A percentile compares a stretch with the other conserved stretches of the same genome.
Evolutionary conservation across 129 eudicot species (phyloP).

Genomic region (carrot (Daucus carota)): DNA sequence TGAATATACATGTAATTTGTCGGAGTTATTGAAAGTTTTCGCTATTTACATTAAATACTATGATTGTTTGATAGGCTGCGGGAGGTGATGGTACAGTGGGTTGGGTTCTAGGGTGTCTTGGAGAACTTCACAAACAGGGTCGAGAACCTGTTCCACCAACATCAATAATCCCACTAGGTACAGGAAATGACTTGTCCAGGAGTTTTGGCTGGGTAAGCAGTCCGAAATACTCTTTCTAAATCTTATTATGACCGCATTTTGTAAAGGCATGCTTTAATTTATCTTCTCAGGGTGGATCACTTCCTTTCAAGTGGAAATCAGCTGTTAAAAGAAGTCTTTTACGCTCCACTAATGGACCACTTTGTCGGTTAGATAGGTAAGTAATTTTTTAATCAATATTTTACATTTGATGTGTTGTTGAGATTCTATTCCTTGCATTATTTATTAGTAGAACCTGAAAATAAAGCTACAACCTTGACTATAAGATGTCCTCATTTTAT

Average conservation of each 20-base stretch:
- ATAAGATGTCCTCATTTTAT: neutral
- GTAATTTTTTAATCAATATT: neutral
- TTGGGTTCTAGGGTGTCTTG: slow-evolving; percentile 82
- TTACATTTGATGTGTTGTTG: neutral
- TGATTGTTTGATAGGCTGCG: slow-evolving; percentile 52
- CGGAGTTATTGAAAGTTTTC: neutral
- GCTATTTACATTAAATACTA: neutral
- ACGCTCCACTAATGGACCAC: slow-evolving; percentile 31
- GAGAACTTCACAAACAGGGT: slow-evolving; percentile 57
- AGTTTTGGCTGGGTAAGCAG: slow-evolving; percentile 80
- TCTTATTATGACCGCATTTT: neutral
- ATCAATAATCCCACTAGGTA: slow-evolving; percentile 76
- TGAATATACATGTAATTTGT: neutral
- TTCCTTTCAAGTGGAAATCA: slow-evolving; percentile 64
- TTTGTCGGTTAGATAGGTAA: slow-evolving; percentile 9
- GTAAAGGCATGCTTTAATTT: slow-evolving; percentile 5
- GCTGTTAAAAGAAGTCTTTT: slow-evolving; percentile 57
- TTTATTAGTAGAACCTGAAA: neutral
- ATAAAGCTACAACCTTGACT: neutral
- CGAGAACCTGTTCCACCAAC: slow-evolving; percentile 75
- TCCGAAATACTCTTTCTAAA: slow-evolving; percentile 9
- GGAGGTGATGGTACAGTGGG: slow-evolving; percentile 98
- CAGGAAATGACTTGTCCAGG: slow-evolving; percentile 79
- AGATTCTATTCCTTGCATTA: neutral
- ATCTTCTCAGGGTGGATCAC: slow-evolving; percentile 71